Percentiles rank a stretch among this genome's conserved stretches.
Conservation (phyloP, 1,284 basidiomycete genomes). For the Cryptococcus hybrid region DNA sequence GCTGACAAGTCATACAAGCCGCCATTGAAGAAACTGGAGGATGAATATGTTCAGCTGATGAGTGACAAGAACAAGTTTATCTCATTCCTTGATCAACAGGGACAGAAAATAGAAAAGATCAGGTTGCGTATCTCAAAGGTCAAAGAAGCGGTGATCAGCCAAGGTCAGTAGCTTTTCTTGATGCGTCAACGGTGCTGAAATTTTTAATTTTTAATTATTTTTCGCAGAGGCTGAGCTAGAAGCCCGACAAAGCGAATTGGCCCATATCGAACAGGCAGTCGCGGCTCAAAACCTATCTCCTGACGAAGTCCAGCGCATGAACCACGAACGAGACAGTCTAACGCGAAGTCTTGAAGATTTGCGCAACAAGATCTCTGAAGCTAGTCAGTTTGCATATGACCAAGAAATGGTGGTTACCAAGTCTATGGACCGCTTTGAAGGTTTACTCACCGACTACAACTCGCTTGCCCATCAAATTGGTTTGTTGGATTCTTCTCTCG, state of each 20-base stretch:
- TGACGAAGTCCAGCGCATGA: constrained; percentile 83
- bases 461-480: constrained; percentile 68
- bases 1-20: constrained; percentile 23
- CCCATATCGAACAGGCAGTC: constrained; percentile 64
- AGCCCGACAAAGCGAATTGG: constrained; percentile 55
- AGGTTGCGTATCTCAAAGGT: constrained; percentile 28
- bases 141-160: constrained; percentile 26
- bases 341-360: constrained; percentile 68
- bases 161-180: constrained; percentile 24
- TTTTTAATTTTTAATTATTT: constrained; percentile 42
- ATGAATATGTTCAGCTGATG: constrained; percentile 43
- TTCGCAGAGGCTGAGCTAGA: constrained; percentile 57
- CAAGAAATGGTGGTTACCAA: constrained; percentile 76
- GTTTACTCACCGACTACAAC: constrained; percentile 70
- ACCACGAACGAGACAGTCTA: constrained; percentile 73
- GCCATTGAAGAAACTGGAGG: constrained; percentile 39
- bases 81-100: constrained; percentile 40
- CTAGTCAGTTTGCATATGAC: constrained; percentile 64
- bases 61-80: constrained; percentile 48
- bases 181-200: not conserved
- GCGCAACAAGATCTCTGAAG: constrained; percentile 67
- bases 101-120: constrained; percentile 45
- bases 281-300: constrained; percentile 77
- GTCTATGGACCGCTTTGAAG: constrained; percentile 72
- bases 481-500: constrained; percentile 54